Conservation (phyloP, 116 monocot genomes). For the Phalaenopsis hybrid region DNA sequence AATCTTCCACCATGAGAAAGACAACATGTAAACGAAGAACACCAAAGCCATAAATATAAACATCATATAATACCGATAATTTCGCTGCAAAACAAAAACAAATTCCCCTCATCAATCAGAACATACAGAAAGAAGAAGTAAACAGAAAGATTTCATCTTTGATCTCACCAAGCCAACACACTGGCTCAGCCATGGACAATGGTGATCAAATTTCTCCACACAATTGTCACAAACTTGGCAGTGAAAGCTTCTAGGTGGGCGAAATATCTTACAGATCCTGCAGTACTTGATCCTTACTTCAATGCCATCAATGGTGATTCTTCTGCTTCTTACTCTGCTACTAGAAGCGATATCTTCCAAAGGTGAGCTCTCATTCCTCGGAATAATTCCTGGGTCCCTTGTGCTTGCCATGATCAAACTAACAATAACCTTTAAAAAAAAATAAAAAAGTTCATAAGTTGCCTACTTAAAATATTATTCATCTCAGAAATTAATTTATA, state of each 20-base stretch:
- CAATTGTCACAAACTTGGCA: constrained; percentile 60
- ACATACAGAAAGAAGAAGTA: neutral
- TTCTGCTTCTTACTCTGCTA: constrained; percentile 27
- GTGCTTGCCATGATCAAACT: constrained; percentile 42
- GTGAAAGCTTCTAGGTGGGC: constrained; percentile 46
- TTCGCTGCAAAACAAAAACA: constrained; percentile 27
- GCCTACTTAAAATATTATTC: neutral
- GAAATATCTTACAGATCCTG: constrained; percentile 39
- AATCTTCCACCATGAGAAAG: constrained; percentile 36
- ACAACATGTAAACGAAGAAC: constrained; percentile 40
- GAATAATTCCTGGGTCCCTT: constrained; percentile 54
- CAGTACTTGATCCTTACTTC: constrained; percentile 47
- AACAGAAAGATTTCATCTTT: too few relatives aligned
- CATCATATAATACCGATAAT: constrained; percentile 49
- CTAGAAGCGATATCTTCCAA: neutral
- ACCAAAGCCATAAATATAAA: constrained; percentile 34
- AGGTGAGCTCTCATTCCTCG: constrained; percentile 17
- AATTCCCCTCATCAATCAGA: neutral
- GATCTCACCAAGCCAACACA: constrained; percentile 32
- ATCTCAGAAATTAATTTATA: neutral
- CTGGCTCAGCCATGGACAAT: constrained; percentile 62
- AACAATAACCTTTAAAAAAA: constrained; percentile 28
- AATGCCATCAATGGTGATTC: constrained; percentile 30
- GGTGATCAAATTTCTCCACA: constrained; percentile 67
- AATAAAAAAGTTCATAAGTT: neutral